These are phyloP conservation scores for Trichoderma sp. DNA, from an alignment of 2,329 filamentous ascomycete genomes.

Conservation along the genomic window DNA sequence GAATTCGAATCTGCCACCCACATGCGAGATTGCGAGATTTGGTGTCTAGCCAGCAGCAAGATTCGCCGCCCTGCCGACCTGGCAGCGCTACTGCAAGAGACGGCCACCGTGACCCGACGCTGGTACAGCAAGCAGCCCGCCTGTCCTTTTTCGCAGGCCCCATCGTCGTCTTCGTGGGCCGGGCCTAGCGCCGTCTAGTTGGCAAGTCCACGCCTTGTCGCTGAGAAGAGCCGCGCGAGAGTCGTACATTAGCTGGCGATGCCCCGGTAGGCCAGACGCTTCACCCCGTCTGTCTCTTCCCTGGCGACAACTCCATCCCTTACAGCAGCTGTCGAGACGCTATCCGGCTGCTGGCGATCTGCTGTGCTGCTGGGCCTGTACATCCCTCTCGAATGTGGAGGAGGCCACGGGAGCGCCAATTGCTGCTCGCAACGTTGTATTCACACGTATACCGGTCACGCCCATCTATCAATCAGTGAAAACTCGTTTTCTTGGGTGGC, in stretches of 20 bases:
- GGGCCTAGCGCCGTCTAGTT: conserved; percentile 29
- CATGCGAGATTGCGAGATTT: background rate
- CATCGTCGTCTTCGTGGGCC: conserved; percentile 24
- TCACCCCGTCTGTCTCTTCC: background rate
- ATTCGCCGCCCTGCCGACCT: conserved; percentile 7
- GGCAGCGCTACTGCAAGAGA: conserved; percentile 21
- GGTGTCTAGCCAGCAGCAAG: background rate
- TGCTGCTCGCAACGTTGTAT: background rate
- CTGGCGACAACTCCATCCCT: background rate
- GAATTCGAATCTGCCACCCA: background rate
- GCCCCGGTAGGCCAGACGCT: conserved; percentile 25
- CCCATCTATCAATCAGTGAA: background rate
- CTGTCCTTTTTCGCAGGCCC: conserved; percentile 11
- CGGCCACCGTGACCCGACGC: conserved; percentile 8
- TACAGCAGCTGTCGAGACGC: background rate
- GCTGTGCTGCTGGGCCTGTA: background rate
- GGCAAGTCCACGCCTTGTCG: conserved; percentile 6
- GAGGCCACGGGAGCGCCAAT: background rate
- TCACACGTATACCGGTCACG: background rate
- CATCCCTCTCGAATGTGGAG: background rate
- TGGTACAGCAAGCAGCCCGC: background rate
- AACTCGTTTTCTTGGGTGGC: background rate
- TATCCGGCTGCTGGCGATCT: background rate
- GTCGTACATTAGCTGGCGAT: conserved; percentile 28
- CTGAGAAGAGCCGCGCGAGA: conserved; percentile 8